Evolutionary conservation across 2,329 filamentous ascomycete species (phyloP).

Genomic region (Trichoderma sp.): DNA sequence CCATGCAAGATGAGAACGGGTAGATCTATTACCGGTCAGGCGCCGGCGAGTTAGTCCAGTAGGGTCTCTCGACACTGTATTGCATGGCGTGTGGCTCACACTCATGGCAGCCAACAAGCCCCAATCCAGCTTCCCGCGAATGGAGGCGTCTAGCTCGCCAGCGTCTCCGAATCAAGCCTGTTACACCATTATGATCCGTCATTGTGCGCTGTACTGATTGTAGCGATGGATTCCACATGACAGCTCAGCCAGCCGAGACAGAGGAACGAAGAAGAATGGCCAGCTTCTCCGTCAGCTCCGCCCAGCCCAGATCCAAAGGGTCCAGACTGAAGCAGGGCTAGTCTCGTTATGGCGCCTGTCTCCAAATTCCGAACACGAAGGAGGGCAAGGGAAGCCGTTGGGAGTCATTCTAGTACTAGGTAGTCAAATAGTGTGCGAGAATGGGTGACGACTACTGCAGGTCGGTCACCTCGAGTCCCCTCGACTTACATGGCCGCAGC

Average conservation of each 20-base stretch:
- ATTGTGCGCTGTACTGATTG: background rate
- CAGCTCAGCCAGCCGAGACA: background rate
- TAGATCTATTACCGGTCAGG: background rate
- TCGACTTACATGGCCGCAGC: background rate
- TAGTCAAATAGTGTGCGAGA: background rate
- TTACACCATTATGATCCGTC: conserved; percentile 12
- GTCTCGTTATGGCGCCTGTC: background rate
- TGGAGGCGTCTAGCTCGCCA: conserved; percentile 3
- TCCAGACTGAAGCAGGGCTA: background rate
- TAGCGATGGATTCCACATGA: background rate
- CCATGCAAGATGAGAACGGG: background rate
- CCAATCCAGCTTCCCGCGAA: background rate
- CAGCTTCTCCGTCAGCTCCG: background rate
- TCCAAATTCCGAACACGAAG: background rate
- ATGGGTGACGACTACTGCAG: background rate
- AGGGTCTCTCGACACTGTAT: background rate
- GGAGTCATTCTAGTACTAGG: too few species aligned
- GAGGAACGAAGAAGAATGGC: background rate
- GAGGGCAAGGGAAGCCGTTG: background rate
- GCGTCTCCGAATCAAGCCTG: background rate
- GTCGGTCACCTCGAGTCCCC: background rate
- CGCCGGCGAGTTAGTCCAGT: background rate
- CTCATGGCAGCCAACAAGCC: background rate
- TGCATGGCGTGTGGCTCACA: background rate
- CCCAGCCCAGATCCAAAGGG: background rate